Conservation (phyloP, 352 stramenopile species). For the Globisporangium barbulae region DNA sequence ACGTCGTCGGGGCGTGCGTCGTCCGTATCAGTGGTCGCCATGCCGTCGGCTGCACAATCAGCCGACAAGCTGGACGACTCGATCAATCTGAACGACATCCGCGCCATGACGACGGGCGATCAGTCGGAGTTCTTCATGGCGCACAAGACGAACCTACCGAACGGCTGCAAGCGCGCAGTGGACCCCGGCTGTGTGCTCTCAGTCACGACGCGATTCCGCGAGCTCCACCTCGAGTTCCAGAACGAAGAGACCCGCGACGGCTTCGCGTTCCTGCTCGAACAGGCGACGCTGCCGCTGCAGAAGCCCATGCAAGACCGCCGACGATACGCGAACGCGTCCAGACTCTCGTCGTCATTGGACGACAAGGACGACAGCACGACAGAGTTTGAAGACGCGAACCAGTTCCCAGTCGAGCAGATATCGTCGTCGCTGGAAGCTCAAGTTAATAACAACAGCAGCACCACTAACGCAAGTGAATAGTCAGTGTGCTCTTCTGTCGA, state of each 20-base stretch:
- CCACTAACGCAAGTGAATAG: slow-evolving; percentile 17
- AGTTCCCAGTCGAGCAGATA: not conserved
- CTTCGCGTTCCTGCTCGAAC: slow-evolving; percentile 66
- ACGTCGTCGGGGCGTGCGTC: slow-evolving; percentile 8
- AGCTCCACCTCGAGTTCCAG: slow-evolving; percentile 69
- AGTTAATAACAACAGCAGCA: not conserved
- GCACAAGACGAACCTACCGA: slow-evolving; percentile 35
- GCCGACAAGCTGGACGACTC: slow-evolving; percentile 52
- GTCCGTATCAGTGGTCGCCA: slow-evolving; percentile 13
- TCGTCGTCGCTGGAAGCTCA: not conserved
- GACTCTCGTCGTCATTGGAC: slow-evolving; percentile 12
- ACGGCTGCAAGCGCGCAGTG: slow-evolving; percentile 49
- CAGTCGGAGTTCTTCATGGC: slow-evolving; percentile 56
- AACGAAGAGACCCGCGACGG: slow-evolving; percentile 64
- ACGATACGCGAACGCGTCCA: slow-evolving; percentile 16
- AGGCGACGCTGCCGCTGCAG: slow-evolving; percentile 51
- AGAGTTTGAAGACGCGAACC: slow-evolving; percentile 17
- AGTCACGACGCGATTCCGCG: slow-evolving; percentile 52
- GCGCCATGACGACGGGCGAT: slow-evolving; percentile 38
- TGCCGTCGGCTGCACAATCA: slow-evolving; percentile 13
- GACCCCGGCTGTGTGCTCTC: slow-evolving; percentile 57
- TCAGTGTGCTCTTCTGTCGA: slow-evolving; percentile 7
- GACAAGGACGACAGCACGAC: slow-evolving; percentile 13
- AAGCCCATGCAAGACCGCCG: slow-evolving; percentile 6
- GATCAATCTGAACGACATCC: slow-evolving; percentile 58